Conservation (phyloP, 1,139 yeast genomes). For the Magnusiomyces suaveolens region DNA sequence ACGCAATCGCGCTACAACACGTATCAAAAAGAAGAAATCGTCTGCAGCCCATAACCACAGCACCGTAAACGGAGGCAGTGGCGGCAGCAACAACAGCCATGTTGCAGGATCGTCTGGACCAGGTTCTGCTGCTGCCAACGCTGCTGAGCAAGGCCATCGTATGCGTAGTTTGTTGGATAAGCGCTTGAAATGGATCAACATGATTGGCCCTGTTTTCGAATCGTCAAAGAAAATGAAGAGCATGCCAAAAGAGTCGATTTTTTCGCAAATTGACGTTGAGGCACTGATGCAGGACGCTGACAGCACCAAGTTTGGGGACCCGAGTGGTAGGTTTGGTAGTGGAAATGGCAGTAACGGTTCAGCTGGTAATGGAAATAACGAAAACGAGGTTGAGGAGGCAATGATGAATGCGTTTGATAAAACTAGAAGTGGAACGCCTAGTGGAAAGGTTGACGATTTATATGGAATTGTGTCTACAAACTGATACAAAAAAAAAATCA, state of each 20-base stretch:
- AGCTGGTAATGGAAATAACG: neutral
- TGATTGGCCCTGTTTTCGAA: conserved; percentile 75
- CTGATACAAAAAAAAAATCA: too few species aligned
- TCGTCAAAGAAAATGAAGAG: conserved; percentile 60
- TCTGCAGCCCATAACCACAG: conserved; percentile 6
- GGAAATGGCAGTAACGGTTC: neutral
- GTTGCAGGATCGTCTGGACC: conserved; percentile 13
- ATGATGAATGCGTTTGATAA: neutral
- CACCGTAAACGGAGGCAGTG: conserved; percentile 5
- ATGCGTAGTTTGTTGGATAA: conserved; percentile 73
- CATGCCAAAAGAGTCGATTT: conserved; percentile 57
- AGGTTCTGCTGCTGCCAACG: conserved; percentile 38
- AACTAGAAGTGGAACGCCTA: neutral
- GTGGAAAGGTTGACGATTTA: neutral
- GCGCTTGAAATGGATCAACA: conserved; percentile 77
- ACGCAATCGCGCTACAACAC: conserved; percentile 71
- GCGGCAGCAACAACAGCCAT: neutral
- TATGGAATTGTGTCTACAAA: neutral
- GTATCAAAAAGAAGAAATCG: conserved; percentile 53
- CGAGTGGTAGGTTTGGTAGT: neutral
- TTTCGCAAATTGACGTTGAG: conserved; percentile 36
- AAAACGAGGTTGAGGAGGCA: neutral
- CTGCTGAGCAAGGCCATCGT: conserved; percentile 47
- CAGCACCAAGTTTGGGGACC: neutral
- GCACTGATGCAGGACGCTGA: conserved; percentile 21